Evolutionary conservation across 1,284 basidiomycete genomes (phyloP).

Genomic region (Agroathelia rolfsii): DNA sequence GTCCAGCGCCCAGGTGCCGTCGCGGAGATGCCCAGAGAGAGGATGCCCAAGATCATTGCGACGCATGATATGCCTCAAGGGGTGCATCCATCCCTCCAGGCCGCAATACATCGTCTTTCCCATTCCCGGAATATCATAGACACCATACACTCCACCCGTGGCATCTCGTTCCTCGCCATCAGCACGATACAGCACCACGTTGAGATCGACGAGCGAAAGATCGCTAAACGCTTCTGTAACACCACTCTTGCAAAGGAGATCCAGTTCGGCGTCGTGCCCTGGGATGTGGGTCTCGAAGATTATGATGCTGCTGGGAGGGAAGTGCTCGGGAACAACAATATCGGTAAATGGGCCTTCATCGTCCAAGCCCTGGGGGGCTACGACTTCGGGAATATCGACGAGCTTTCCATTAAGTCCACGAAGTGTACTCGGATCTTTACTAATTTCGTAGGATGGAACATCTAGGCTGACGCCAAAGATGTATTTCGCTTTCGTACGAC

Average conservation of each 20-base stretch:
- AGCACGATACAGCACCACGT: constrained; percentile 72
- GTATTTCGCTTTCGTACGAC: constrained; percentile 69
- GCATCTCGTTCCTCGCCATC: constrained; percentile 89
- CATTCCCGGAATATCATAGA: constrained; percentile 68
- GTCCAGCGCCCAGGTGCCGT: constrained; percentile 85
- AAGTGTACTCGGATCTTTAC: constrained; percentile 48
- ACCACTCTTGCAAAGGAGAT: constrained; percentile 58
- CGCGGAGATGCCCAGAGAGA: constrained; percentile 76
- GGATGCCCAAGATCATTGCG: constrained; percentile 89
- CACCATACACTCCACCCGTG: constrained; percentile 62
- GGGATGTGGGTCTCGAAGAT: constrained; percentile 79
- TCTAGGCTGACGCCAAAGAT: constrained; percentile 71
- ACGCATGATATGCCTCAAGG: constrained; percentile 70
- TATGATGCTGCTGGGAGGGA: constrained; percentile 89
- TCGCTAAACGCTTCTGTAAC: constrained; percentile 64
- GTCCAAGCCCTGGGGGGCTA: constrained; percentile 48
- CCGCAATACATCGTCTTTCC: constrained; percentile 83
- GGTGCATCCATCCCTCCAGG: constrained; percentile 92
- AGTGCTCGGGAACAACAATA: constrained; percentile 73
- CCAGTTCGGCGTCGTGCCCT: constrained; percentile 55
- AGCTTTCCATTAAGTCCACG: constrained; percentile 69
- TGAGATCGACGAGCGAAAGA: constrained; percentile 82
- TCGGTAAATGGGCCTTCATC: constrained; percentile 65
- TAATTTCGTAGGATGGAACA: constrained; percentile 51
- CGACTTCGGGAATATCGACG: constrained; percentile 48